These are phyloP conservation scores for Cyclocybe cylindracea DNA, from an alignment of 768 basidiomycete species.

Conservation along the genomic window DNA sequence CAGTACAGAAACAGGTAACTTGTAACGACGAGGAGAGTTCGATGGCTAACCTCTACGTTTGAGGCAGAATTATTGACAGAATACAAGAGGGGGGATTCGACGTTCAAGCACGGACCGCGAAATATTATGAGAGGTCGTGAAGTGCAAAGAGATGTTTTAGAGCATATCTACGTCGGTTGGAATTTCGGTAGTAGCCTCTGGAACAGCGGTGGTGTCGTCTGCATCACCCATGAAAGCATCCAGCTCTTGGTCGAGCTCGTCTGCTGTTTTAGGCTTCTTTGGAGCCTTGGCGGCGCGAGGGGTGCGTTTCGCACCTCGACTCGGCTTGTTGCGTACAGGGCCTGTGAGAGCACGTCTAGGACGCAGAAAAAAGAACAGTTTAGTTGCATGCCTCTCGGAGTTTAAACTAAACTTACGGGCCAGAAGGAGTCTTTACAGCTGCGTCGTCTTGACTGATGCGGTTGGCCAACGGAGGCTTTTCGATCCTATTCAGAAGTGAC, in stretches of 20 bases:
- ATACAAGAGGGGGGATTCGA: not conserved
- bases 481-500: slow-evolving; percentile 73
- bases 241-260: slow-evolving; percentile 85
- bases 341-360: slow-evolving; percentile 38
- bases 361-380: not conserved
- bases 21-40: not conserved
- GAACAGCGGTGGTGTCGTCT: slow-evolving; percentile 20
- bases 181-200: slow-evolving; percentile 11
- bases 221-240: slow-evolving; percentile 83
- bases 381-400: not conserved
- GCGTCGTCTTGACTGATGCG: slow-evolving; percentile 56
- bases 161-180: slow-evolving; percentile 59
- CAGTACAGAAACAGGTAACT: not conserved
- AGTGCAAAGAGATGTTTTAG: slow-evolving; percentile 11
- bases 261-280: slow-evolving; percentile 69
- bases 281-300: slow-evolving; percentile 25
- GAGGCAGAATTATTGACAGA: not conserved
- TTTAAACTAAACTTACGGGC: slow-evolving; percentile 33
- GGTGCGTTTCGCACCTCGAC: slow-evolving; percentile 10
- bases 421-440: slow-evolving; percentile 31
- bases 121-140: not conserved
- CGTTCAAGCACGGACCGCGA: not conserved
- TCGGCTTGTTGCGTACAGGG: slow-evolving; percentile 48
- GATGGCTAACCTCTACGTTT: no score
- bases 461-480: slow-evolving; percentile 70